These are phyloP conservation scores for Podila verticillata DNA, from an alignment of 192 early-diverging fungal species.

Conservation along the genomic window DNA sequence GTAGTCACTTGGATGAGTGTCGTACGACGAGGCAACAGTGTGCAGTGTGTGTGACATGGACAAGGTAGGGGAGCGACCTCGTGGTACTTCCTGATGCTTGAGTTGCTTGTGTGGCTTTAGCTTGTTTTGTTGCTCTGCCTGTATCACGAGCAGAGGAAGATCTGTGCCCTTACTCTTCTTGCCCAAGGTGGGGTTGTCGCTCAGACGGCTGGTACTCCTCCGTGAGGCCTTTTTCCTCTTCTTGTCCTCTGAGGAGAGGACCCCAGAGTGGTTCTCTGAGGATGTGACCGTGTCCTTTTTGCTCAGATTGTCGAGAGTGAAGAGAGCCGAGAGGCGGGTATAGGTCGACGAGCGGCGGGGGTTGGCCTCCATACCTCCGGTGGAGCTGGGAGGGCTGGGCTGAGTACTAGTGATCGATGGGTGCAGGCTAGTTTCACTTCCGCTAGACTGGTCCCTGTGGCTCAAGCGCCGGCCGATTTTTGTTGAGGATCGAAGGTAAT, in stretches of 20 bases:
- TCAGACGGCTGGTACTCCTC: not conserved
- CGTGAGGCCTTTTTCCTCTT: not conserved
- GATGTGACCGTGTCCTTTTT: slow-evolving; percentile 22
- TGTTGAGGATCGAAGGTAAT: slow-evolving; percentile 35
- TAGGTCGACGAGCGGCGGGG: slow-evolving; percentile 12
- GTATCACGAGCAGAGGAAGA: not conserved
- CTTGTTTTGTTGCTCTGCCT: not conserved
- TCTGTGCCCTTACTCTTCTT: not conserved
- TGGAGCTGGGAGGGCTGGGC: not conserved
- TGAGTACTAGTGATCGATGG: not conserved
- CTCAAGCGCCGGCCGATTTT: slow-evolving; percentile 37
- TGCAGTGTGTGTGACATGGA: slow-evolving; percentile 2
- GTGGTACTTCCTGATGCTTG: slow-evolving; percentile 3
- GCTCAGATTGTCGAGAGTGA: slow-evolving; percentile 23
- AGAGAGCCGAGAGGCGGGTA: slow-evolving; percentile 33
- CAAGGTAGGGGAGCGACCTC: slow-evolving; percentile 17
- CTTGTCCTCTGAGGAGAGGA: not conserved
- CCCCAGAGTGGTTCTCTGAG: slow-evolving; percentile 15
- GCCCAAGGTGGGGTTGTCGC: not conserved
- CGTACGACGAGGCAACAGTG: slow-evolving; percentile 11
- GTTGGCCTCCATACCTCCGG: not conserved
- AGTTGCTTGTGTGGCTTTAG: not conserved
- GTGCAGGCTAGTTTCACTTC: slow-evolving; percentile 31
- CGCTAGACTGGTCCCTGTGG: slow-evolving; percentile 33
- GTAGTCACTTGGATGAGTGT: slow-evolving; percentile 3